Evolutionary conservation across 2,329 filamentous ascomycete species (phyloP).

Genomic region (Dryadomyces quercivorus): DNA sequence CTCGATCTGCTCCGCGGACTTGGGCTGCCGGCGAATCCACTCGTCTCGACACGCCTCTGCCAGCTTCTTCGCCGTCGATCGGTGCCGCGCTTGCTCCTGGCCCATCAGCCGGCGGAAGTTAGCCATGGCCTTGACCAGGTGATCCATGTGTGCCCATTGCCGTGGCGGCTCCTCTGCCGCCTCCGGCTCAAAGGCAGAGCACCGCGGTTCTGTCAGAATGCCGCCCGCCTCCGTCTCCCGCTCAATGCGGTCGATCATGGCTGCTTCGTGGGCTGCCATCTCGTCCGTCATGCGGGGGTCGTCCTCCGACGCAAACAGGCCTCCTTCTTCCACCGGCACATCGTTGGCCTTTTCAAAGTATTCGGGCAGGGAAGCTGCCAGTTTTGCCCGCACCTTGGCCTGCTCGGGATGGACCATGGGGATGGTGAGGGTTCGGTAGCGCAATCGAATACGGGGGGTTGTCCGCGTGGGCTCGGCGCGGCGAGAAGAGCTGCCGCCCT

Average conservation of each 20-base stretch:
- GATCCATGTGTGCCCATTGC: conserved; percentile 80
- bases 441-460: conserved; percentile 35
- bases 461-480: conserved; percentile 16
- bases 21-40: conserved; percentile 62
- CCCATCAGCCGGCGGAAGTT: conserved; percentile 73
- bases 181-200: conserved; percentile 63
- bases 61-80: conserved; percentile 62
- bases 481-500: conserved; percentile 2
- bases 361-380: conserved; percentile 43
- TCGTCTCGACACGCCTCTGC: conserved; percentile 68
- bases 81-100: conserved; percentile 68
- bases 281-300: conserved; percentile 46
- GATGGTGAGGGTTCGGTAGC: conserved; percentile 32
- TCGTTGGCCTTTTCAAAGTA: conserved; percentile 39
- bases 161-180: conserved; percentile 57
- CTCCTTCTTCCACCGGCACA: conserved; percentile 46
- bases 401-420: conserved; percentile 49
- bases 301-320: conserved; percentile 42
- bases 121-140: conserved; percentile 65
- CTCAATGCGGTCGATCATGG: conserved; percentile 55
- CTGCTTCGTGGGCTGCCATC: conserved; percentile 55
- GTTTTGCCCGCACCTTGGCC: conserved; percentile 37
- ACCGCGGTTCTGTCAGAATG: conserved; percentile 56
- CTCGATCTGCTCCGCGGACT: conserved; percentile 69
- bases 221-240: conserved; percentile 64